These are phyloP conservation scores for Magnolia sinica DNA, from an alignment of 164 flowering plant genomes.

Conservation along the genomic window DNA sequence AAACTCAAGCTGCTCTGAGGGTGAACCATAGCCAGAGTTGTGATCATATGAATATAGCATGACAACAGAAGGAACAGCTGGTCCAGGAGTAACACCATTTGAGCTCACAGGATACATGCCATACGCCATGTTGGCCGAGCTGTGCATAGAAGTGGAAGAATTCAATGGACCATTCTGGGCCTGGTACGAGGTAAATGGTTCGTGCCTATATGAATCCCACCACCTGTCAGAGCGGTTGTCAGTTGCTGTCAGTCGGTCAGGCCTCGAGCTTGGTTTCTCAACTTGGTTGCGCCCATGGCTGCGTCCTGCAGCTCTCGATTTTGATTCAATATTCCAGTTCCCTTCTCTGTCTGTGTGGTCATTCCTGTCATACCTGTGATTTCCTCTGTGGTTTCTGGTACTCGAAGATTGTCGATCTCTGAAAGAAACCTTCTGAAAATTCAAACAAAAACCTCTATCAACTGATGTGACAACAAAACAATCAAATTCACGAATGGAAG, in stretches of 20 bases:
- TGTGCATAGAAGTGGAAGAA: slow-evolving; percentile 39
- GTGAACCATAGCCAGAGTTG: slow-evolving; percentile 42
- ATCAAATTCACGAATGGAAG: neutral
- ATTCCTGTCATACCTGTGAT: slow-evolving; percentile 56
- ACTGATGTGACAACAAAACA: neutral
- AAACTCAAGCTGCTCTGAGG: slow-evolving; percentile 78
- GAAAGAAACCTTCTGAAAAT: slow-evolving; percentile 55
- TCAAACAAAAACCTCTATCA: slow-evolving; percentile 2
- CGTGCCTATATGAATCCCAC: slow-evolving; percentile 61
- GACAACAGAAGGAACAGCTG: slow-evolving; percentile 59
- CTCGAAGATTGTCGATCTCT: slow-evolving; percentile 68
- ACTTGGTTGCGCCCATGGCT: slow-evolving; percentile 56
- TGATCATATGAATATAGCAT: slow-evolving; percentile 85
- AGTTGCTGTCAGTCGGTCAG: slow-evolving; percentile 40
- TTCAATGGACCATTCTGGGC: slow-evolving; percentile 61
- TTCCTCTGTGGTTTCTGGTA: slow-evolving; percentile 55
- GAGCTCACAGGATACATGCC: slow-evolving; percentile 63
- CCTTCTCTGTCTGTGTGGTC: slow-evolving; percentile 84
- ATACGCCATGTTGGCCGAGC: slow-evolving; percentile 54
- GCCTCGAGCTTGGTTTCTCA: slow-evolving; percentile 58
- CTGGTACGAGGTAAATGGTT: slow-evolving; percentile 47
- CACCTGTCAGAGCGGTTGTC: slow-evolving; percentile 56
- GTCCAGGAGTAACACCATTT: slow-evolving; percentile 58
- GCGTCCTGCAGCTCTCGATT: slow-evolving; percentile 59
- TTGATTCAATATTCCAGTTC: slow-evolving; percentile 65